phyloP scores from a whole-genome alignment of 78 protist genomes.

The Protostelium mycophagum region DNA sequence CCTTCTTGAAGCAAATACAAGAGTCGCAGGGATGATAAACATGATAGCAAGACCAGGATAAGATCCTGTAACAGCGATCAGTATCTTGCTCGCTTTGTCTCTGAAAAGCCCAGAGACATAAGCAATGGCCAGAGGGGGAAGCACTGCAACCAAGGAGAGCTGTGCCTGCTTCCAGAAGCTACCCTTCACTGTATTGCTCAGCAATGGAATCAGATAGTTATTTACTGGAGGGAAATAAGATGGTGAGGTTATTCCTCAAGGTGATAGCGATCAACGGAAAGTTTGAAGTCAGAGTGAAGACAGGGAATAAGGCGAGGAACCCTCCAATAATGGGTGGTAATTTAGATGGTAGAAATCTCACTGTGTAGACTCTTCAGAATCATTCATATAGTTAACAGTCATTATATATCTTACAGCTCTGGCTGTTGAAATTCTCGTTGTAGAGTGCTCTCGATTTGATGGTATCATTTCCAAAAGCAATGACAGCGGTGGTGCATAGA shows the following conservation, averaged over 20 bases:
- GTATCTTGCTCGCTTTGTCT: background rate
- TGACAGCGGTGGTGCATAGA: slow-evolving; percentile 52
- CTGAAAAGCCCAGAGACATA: slow-evolving; percentile 8
- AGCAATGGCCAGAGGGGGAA: slow-evolving; percentile 47
- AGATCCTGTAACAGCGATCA: slow-evolving; percentile 59
- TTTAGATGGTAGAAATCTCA: slow-evolving; percentile 7
- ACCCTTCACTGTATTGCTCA: slow-evolving; percentile 6
- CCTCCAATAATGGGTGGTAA: slow-evolving; percentile 34
- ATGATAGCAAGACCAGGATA: slow-evolving; percentile 67
- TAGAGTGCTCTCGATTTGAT: slow-evolving; percentile 16
- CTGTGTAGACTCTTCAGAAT: background rate
- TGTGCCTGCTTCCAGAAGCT: slow-evolving; percentile 1
- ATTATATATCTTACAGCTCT: background rate
- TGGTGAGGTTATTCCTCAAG: slow-evolving; percentile 45
- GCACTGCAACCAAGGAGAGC: slow-evolving; percentile 25
- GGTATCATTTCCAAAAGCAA: slow-evolving; percentile 56
- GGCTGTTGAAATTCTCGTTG: slow-evolving; percentile 15
- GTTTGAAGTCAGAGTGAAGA: slow-evolving; percentile 67
- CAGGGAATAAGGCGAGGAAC: slow-evolving; percentile 62
- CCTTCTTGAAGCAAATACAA: slow-evolving; percentile 29
- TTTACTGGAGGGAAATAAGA: slow-evolving; percentile 26
- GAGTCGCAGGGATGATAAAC: slow-evolving; percentile 60
- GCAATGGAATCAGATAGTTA: background rate
- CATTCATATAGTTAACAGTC: background rate
- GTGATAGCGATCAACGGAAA: slow-evolving; percentile 75